Evolutionary conservation across 768 basidiomycete species (phyloP), one percentile per base, ranked within the genome.

Genomic region (Podaxis carcinomalis): DNA sequence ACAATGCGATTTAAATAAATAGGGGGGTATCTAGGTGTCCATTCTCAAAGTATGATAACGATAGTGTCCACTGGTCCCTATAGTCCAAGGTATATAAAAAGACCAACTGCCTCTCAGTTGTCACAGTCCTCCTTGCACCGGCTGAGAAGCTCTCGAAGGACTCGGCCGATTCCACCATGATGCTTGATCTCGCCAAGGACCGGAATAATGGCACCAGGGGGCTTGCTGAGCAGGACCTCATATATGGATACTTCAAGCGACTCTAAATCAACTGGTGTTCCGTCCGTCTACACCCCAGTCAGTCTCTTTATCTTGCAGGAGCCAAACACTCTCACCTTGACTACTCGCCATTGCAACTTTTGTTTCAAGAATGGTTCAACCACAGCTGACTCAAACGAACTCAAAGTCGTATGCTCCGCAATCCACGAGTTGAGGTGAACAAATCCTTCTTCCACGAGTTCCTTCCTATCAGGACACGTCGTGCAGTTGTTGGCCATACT

Each of bases 291-390:
- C 23, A 40, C 13, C 14, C 40, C 13, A 51, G 25, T 39, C 44
- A 42, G 14, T 36, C 35, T 10, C 19, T 36, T 4, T 1, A 32
- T 19, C 19, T 25, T 23, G 25, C 32, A 42, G 2, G 2, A 37
- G 21, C 25, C 25, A 14, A 21, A 10, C 23, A 25, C 66, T 32
- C 59, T 47, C 36, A 61, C 59, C 69, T 69, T 72, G 49, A 73
- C 70, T 6, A 78, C 66, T 54, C 75, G 72, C 78, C 78, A 79
- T 36, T 74, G 68, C 14, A 81, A 63, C 6, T 73, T 67, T 9
- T 71, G 56, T 42, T 56, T 67, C 51, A 81, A 65, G 64, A 76
- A 80, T 44, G 78, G 76, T 13, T 61, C 63, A 23, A 81, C 70
- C 23, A 71, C 70, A 13, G 60, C 56, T 11, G 75, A 74, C 6